Evolutionary conservation across 2,329 filamentous ascomycete genomes (phyloP).

Genomic region (Hymenotorrendiella dingleyae): DNA sequence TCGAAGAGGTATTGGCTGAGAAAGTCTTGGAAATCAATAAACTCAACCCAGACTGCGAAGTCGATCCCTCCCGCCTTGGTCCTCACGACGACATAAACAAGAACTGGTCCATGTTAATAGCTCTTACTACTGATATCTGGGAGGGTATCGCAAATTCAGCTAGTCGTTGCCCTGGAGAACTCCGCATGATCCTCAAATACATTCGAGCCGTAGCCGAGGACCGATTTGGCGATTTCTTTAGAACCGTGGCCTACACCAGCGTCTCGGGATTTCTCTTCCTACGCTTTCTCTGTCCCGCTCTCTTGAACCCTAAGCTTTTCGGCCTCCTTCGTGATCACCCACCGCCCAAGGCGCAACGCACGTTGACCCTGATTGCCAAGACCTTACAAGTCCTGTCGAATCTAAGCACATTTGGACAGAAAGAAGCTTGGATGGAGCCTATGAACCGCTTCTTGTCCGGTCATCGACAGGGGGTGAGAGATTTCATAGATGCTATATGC

Average conservation of each 20-base stretch:
- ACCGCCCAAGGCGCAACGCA: conserved; percentile 74
- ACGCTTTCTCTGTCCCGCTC: conserved; percentile 93
- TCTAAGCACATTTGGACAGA: conserved; percentile 83
- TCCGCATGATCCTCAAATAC: conserved; percentile 83
- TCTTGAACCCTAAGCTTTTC: conserved; percentile 90
- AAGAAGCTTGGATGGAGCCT: conserved; percentile 98
- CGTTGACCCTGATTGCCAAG: conserved; percentile 87
- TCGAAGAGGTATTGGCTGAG: conserved; percentile 80
- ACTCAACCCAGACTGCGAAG: conserved; percentile 86
- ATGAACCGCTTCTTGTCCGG: conserved; percentile 84
- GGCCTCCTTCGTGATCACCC: conserved; percentile 79
- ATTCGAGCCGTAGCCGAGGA: conserved; percentile 90
- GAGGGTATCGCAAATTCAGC: conserved; percentile 73
- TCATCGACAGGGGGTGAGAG: conserved; percentile 74
- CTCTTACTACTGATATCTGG: conserved; percentile 79
- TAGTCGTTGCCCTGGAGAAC: conserved; percentile 68
- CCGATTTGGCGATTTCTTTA: conserved; percentile 85
- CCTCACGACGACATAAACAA: conserved; percentile 64
- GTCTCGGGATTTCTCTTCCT: conserved; percentile 93
- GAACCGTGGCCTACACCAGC: conserved; percentile 86
- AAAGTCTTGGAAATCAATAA: conserved; percentile 87
- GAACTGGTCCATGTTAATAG: conserved; percentile 75
- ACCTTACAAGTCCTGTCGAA: conserved; percentile 87
- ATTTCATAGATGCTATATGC: conserved; percentile 82
- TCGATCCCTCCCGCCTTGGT: conserved; percentile 79